Evolutionary conservation across 164 flowering plant species (phyloP).

Genomic region (Sextonia rubra): DNA sequence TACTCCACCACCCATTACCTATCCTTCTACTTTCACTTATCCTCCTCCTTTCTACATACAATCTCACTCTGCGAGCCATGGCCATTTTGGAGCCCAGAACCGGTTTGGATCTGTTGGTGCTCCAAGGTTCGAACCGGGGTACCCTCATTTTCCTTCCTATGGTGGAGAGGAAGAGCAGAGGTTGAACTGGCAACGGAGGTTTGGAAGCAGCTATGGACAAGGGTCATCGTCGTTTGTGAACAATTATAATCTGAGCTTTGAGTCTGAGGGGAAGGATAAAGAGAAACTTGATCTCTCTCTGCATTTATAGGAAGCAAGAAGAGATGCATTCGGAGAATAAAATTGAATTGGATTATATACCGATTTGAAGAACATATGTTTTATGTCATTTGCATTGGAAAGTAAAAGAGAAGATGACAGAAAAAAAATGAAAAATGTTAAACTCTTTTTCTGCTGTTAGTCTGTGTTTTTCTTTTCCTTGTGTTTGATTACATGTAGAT

Average conservation of each 20-base stretch:
- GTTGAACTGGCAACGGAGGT: conserved; percentile 46
- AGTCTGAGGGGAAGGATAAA: conserved; percentile 14
- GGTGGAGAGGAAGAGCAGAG: conserved; percentile 27
- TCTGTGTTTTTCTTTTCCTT: too few relatives aligned
- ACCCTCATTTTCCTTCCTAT: neutral
- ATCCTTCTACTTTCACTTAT: conserved; percentile 34
- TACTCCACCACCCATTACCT: conserved; percentile 34
- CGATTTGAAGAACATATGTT: too few relatives aligned
- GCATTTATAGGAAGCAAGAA: conserved; percentile 20
- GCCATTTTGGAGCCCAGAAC: conserved; percentile 27
- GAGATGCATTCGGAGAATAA: too few relatives aligned
- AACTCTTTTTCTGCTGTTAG: too few relatives aligned
- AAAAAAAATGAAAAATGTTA: too few relatives aligned
- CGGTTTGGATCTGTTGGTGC: conserved; percentile 18
- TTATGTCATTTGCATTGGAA: too few relatives aligned
- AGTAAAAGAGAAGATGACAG: too few relatives aligned
- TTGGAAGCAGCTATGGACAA: conserved; percentile 5
- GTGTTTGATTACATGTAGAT: too few relatives aligned
- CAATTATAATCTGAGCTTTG: conserved; percentile 10
- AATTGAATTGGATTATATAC: too few relatives aligned
- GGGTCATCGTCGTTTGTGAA: neutral
- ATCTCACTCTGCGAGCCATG: conserved; percentile 42
- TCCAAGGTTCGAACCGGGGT: conserved; percentile 17
- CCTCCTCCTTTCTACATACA: conserved; percentile 19
- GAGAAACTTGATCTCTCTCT: conserved; percentile 35